Conservation (phyloP, 1,139 yeast species). For the Geotrichum histeridarum region DNA sequence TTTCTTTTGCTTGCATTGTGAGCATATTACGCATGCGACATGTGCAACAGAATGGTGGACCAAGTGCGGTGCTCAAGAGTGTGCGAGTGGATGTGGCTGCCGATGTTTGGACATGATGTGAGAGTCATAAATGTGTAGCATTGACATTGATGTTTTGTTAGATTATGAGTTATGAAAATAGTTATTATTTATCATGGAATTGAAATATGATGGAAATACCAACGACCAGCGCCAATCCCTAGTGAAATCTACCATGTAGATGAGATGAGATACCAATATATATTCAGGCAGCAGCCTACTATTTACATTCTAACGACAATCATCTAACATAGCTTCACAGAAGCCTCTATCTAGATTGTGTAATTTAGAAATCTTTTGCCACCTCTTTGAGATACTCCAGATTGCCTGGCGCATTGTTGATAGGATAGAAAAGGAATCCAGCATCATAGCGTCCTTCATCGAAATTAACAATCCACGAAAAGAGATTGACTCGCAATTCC, state of each 20-base stretch:
- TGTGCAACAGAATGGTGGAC: slow-evolving; percentile 85
- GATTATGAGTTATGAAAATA: no score
- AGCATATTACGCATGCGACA: slow-evolving; percentile 68
- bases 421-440: slow-evolving; percentile 23
- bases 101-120: slow-evolving; percentile 43
- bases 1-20: slow-evolving; percentile 67
- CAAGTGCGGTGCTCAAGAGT: slow-evolving; percentile 48
- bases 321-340: no score
- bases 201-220: no score
- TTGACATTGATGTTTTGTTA: no score
- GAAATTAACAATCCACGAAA: slow-evolving; percentile 27
- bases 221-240: no score
- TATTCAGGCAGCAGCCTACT: not conserved
- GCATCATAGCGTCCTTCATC: slow-evolving; percentile 26
- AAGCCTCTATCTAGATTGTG: not conserved
- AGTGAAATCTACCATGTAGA: no score
- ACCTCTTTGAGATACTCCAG: slow-evolving; percentile 1
- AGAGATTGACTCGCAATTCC: slow-evolving; percentile 21
- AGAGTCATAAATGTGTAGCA: no score
- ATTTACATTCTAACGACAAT: not conserved
- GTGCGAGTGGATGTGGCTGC: slow-evolving; percentile 93
- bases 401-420: not conserved
- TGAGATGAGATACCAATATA: no score
- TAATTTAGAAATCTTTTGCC: not conserved
- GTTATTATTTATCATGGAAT: no score